Evolutionary conservation across 495 filamentous ascomycete species (phyloP).

Genomic region (Daldinia childiae): DNA sequence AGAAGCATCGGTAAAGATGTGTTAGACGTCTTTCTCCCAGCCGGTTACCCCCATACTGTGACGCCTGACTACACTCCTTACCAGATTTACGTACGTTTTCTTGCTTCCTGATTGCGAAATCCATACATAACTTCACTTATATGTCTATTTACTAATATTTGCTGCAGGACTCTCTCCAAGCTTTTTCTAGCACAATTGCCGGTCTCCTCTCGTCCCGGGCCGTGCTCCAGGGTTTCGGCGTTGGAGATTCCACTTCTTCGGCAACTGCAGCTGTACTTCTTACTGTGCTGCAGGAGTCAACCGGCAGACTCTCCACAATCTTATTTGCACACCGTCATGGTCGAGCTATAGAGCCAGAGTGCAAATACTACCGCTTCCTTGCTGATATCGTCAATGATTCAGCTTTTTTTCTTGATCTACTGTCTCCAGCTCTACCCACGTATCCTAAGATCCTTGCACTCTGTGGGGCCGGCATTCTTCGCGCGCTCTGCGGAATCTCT

Average conservation of each 20-base stretch:
- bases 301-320: conserved; percentile 87
- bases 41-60: conserved; percentile 91
- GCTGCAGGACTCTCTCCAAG: conserved; percentile 82
- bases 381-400: conserved; percentile 94
- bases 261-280: conserved; percentile 89
- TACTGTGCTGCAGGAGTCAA: conserved; percentile 84
- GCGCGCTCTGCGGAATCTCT: conserved; percentile 88
- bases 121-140: neutral
- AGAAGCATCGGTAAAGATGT: conserved; percentile 48
- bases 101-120: conserved; percentile 3
- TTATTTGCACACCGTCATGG: conserved; percentile 88
- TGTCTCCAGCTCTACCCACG: conserved; percentile 82
- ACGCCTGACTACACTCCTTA: conserved; percentile 87
- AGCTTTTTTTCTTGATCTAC: conserved; percentile 87
- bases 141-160: conserved; percentile 5
- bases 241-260: conserved; percentile 85
- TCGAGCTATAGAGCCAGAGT: conserved; percentile 90
- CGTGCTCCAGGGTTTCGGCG: conserved; percentile 90
- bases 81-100: conserved; percentile 54
- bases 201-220: conserved; percentile 87
- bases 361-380: conserved; percentile 89
- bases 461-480: conserved; percentile 77
- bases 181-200: conserved; percentile 93
- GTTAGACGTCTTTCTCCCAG: conserved; percentile 85
- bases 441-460: conserved; percentile 72